Evolutionary conservation across 2,329 filamentous ascomycete species (phyloP).

Genomic region (Neobulgaria alba): DNA sequence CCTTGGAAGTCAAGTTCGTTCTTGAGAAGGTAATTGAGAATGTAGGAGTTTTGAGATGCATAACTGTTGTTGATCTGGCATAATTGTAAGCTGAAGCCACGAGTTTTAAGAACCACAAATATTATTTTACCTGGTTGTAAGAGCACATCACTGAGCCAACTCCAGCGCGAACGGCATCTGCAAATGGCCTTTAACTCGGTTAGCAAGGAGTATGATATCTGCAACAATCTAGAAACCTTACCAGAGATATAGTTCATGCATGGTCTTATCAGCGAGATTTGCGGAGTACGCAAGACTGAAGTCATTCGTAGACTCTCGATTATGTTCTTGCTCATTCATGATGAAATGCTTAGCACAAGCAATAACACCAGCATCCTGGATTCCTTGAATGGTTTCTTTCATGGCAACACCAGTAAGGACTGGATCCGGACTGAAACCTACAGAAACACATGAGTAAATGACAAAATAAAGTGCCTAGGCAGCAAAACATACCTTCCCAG

Average conservation of each 20-base stretch:
- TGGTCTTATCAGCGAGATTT: conserved; percentile 51
- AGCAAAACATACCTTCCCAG: conserved; percentile 44
- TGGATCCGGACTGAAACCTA: conserved; percentile 59
- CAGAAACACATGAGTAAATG: not conserved
- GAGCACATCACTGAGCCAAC: conserved; percentile 77
- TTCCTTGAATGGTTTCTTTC: conserved; percentile 65
- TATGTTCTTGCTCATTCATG: conserved; percentile 60
- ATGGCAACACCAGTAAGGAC: conserved; percentile 66
- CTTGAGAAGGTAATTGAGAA: conserved; percentile 70
- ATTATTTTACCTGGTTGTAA: conserved; percentile 15
- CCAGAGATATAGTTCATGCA: conserved; percentile 54
- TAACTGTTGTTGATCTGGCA: conserved; percentile 67
- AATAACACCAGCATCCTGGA: conserved; percentile 73
- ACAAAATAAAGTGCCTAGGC: too few species aligned
- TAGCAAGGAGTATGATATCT: conserved; percentile 3
- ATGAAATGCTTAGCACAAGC: conserved; percentile 71
- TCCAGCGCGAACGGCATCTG: conserved; percentile 54
- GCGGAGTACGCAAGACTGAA: conserved; percentile 58
- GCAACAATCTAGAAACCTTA: conserved; percentile 4
- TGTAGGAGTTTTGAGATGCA: conserved; percentile 67
- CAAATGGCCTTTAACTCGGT: conserved; percentile 37
- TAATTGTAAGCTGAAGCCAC: not conserved
- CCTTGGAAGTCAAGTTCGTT: conserved; percentile 74
- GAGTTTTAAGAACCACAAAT: too few species aligned
- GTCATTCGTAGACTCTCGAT: conserved; percentile 24